Conservation (phyloP, 2,329 filamentous ascomycete species). For the Geosmithia flava region DNA sequence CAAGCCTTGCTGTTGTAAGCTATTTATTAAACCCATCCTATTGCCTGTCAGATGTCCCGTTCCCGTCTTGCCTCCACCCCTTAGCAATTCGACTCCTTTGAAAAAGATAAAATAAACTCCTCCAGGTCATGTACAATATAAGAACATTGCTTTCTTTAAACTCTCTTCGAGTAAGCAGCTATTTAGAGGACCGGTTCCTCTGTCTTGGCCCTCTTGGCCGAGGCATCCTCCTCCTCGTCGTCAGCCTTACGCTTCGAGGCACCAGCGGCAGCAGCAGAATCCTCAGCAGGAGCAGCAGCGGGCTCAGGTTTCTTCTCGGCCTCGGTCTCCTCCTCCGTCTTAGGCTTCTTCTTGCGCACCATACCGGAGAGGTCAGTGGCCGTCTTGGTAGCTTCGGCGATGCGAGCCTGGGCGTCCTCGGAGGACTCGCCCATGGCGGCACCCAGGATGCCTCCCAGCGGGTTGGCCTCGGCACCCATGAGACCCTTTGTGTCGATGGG, state of each 20-base stretch:
- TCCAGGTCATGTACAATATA: not conserved
- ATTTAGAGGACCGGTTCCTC: conserved; percentile 9
- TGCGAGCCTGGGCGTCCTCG: conserved; percentile 46
- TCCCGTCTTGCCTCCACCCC: not conserved
- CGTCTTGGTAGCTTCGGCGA: conserved; percentile 60
- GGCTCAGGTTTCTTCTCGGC: conserved; percentile 23
- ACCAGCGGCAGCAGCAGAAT: conserved; percentile 4
- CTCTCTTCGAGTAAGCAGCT: not conserved
- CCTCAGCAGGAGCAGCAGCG: conserved; percentile 4
- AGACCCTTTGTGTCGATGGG: conserved; percentile 32
- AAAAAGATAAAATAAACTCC: not conserved
- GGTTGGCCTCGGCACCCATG: conserved; percentile 26
- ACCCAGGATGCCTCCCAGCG: conserved; percentile 48
- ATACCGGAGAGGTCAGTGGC: conserved; percentile 66
- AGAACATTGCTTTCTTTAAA: not conserved
- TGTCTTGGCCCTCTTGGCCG: conserved; percentile 22
- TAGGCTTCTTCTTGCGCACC: conserved; percentile 57
- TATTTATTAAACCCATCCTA: not conserved
- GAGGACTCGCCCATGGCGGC: conserved; percentile 47
- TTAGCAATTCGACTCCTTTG: not conserved
- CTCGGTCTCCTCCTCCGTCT: conserved; percentile 15
- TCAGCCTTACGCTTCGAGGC: conserved; percentile 20
- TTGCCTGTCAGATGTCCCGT: not conserved
- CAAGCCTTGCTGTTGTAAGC: not conserved
- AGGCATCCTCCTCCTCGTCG: conserved; percentile 13